phyloP scores from a whole-genome alignment of 768 basidiomycete genomes.

The Antrodiella citrinella region DNA sequence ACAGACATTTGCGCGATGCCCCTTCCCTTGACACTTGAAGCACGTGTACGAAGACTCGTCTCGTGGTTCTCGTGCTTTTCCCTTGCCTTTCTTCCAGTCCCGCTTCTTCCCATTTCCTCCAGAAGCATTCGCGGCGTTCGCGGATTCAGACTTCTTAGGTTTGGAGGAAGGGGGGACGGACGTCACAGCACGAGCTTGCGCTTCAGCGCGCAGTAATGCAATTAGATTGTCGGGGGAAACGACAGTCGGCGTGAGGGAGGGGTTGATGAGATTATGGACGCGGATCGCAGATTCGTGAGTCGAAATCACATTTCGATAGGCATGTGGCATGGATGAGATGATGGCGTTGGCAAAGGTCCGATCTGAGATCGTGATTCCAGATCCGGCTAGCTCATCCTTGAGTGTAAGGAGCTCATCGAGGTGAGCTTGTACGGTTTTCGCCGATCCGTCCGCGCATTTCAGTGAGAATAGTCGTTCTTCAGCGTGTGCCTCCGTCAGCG shows the following conservation, averaged over 20 bases:
- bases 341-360: neutral
- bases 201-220: neutral
- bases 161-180: neutral
- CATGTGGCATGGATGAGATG: neutral
- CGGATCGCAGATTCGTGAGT: neutral
- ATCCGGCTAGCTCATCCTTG: neutral
- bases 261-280: neutral
- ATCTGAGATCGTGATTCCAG: neutral
- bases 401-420: conserved; percentile 1
- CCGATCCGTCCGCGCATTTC: neutral
- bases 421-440: neutral
- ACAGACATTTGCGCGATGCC: conserved; percentile 1
- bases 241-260: neutral
- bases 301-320: neutral
- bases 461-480: neutral
- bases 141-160: neutral
- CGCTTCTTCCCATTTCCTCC: neutral
- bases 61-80: neutral
- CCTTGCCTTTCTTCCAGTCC: too few species aligned
- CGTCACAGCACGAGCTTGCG: neutral
- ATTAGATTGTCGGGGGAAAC: neutral
- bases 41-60: neutral
- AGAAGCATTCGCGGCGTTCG: neutral
- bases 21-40: conserved; percentile 3
- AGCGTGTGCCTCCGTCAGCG: neutral